Evolutionary conservation across 2,329 filamentous ascomycete species (phyloP), one percentile per base, ranked within the genome.

Genomic region (Corynespora cassiicola): DNA sequence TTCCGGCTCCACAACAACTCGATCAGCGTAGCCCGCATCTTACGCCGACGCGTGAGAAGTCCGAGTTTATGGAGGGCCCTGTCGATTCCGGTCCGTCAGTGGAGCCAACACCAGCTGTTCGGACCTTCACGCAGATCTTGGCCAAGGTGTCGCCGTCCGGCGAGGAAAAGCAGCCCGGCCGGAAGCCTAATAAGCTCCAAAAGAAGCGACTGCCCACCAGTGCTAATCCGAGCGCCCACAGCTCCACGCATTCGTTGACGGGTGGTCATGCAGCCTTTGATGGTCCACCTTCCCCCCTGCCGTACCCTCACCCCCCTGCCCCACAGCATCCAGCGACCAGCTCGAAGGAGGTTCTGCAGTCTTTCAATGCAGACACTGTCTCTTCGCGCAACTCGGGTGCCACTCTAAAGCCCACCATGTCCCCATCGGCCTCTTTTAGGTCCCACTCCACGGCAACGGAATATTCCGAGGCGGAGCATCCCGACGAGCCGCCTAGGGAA

Each of bases 141-240:
- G 45, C 53, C 11, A 63, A 58, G 41, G 59, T 56, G 3, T 95
- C 38, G 77, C 86, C 34, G 81, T 95, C 23, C 87, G 80, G 82
- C 26, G 78, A 71, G 3, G 68, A 74, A 23, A 85, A 85, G 47
- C 84, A 80, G 55, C 68, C 74, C n/a, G 61, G 60, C 7, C 81
- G 88, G 29, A 86, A 86, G 62, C 89, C 90, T 0, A 96, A 96
- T 60, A 96, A 96, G 69, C 74, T 99, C 34, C 87, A 86, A 67
- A 97, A 97, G 75, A 96, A 89, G 45, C 51, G 47, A 69, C 79
- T 85, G n/a, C 75, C 87, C 38, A 85, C 88, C 0, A 85, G 88
- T 58, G 72, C 87, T 15, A 91, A 90, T 54, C 86, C 85, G 14
- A 96, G 92, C 63, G 91, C 92, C 0, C 90, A 96, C 50, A 96